These are phyloP conservation scores for Fusarium nanum DNA, from an alignment of 2,329 filamentous ascomycete species.

Conservation along the genomic window DNA sequence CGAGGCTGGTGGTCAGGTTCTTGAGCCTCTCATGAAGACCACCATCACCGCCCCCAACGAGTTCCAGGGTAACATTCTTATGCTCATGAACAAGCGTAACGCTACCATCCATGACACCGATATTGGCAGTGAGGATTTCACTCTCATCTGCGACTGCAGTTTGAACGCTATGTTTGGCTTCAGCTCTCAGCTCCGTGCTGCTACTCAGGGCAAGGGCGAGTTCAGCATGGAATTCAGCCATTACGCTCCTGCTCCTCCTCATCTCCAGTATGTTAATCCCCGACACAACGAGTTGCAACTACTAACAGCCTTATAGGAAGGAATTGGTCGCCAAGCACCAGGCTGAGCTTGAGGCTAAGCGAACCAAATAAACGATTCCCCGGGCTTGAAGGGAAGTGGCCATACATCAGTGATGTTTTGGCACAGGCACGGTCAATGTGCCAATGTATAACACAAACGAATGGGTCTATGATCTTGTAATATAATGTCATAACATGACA, in stretches of 20 bases:
- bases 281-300: not conserved
- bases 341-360: conserved; percentile 68
- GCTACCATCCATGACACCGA: conserved; percentile 96
- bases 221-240: conserved; percentile 99
- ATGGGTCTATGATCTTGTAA: conserved; percentile 45
- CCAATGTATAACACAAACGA: conserved; percentile 42
- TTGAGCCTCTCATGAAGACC: conserved; percentile 98
- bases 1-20: conserved; percentile 81
- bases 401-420: conserved; percentile 14
- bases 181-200: conserved; percentile 87
- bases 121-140: conserved; percentile 93
- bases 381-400: conserved; percentile 3
- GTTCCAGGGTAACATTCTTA: conserved; percentile 97
- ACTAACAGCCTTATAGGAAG: conserved; percentile 57
- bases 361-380: conserved; percentile 58
- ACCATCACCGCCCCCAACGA: conserved; percentile 95
- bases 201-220: conserved; percentile 98
- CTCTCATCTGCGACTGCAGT: conserved; percentile 89
- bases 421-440: conserved; percentile 14
- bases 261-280: conserved; percentile 78
- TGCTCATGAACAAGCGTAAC: conserved; percentile 95
- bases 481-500: conserved; percentile 39
- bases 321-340: conserved; percentile 69
- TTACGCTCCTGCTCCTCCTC: conserved; percentile 86
- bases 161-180: conserved; percentile 99